phyloP scores from a whole-genome alignment of 106 monocot genomes.

The Dioscorea alata region DNA sequence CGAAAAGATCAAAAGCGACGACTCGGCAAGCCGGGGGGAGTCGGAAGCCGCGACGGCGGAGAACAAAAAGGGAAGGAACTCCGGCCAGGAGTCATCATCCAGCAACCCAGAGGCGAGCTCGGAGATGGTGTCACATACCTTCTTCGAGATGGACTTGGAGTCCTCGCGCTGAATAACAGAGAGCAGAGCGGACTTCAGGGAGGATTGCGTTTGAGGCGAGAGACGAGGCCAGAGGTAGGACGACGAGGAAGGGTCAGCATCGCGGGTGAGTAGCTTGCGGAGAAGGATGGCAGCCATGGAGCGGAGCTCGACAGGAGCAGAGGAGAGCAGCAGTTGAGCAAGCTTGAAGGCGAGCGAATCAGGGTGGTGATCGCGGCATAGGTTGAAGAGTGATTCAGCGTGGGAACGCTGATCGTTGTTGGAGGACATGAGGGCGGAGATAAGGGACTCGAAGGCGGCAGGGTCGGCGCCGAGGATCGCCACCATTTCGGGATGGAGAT shows the following conservation, averaged over 20 bases:
- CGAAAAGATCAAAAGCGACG: constrained; percentile 70
- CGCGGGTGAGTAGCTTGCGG: constrained; percentile 51
- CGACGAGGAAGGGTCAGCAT: not conserved
- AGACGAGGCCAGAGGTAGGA: constrained; percentile 62
- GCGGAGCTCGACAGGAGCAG: constrained; percentile 59
- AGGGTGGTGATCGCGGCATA: constrained; percentile 66
- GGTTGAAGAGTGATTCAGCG: constrained; percentile 80
- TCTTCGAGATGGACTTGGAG: constrained; percentile 65
- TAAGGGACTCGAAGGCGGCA: constrained; percentile 56
- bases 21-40: constrained; percentile 63
- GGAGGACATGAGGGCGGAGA: constrained; percentile 70
- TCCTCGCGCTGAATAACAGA: constrained; percentile 55
- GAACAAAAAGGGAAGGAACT: constrained; percentile 94
- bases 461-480: constrained; percentile 49
- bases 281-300: constrained; percentile 86
- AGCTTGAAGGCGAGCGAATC: constrained; percentile 62
- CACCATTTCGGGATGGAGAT: constrained; percentile 40
- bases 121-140: constrained; percentile 84
- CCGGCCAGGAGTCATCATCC: constrained; percentile 79
- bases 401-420: constrained; percentile 71
- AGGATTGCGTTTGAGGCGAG: constrained; percentile 36
- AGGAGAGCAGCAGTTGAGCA: constrained; percentile 51
- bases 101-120: constrained; percentile 74
- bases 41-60: constrained; percentile 59
- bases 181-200: constrained; percentile 58